Evolutionary conservation across 305 asterid species (phyloP), one percentile per base, ranked within the genome.

Genomic region (Fraxinus angustifolia): DNA sequence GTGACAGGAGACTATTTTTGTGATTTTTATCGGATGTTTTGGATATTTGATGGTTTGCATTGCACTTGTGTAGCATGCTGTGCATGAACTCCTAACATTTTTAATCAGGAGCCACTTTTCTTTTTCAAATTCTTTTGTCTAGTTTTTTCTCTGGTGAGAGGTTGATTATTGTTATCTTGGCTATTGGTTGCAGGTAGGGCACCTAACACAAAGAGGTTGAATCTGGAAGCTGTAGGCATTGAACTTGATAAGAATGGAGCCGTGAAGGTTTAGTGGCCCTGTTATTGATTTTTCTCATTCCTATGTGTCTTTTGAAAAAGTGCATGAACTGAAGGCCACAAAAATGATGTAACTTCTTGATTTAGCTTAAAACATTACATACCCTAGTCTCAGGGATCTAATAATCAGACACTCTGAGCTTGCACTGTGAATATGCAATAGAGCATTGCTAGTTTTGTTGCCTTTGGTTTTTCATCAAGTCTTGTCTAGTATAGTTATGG

Each of bases 161-260:
- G 75, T 14, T 30, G 11, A 12, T 68, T 30, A 28, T 68, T 30
- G 71, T 36, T 76, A 56, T 70, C 78, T 86, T 80, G 28, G 56
- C 78, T 68, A 53, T 72, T 85, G 82, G 35, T 82, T 85, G 76
- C 91, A 96, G 99, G 99, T 62, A 94, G 99, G 84, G 87, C 84
- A 74, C 99, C 99, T 19, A 96, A 93, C 89, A 83, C 98, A 34
- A 94, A 93, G 85, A 89, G 99, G 85, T 85, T 96, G 85, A 96
- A 96, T 88, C 93, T 96, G 89, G 93, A 89, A 85, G 85, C 97
- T 58, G 95, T 91, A 21, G 99, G 98, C 67, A 91, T 96, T 77
- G 91, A 93, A 83, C 93, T 93, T 84, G 98, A 93, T 82, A 84
- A 68, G 77, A 78, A 77, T 80, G 91, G 97, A 89, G 98, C 98